Evolutionary conservation across 1,139 yeast genomes (phyloP).

Genomic region (Pichia sp.): DNA sequence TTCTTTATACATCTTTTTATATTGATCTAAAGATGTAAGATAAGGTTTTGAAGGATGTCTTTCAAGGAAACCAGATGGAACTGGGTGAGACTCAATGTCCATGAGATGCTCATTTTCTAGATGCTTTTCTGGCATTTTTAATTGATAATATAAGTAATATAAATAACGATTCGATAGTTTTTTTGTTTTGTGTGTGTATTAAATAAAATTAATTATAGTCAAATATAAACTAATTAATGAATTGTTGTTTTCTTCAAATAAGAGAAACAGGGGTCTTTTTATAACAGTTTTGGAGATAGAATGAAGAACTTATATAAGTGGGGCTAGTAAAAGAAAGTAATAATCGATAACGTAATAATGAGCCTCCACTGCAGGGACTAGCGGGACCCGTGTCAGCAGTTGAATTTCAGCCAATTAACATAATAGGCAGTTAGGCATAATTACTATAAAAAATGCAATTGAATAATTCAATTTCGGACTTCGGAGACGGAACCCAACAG

Average conservation of each 20-base stretch:
- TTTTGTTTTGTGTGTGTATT: neutral
- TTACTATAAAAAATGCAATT: too few relatives aligned
- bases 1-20: constrained; percentile 53
- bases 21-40: constrained; percentile 46
- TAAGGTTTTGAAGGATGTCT: constrained; percentile 46
- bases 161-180: neutral
- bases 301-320: too few relatives aligned
- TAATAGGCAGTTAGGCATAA: too few relatives aligned
- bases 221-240: too few relatives aligned
- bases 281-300: neutral
- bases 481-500: too few relatives aligned
- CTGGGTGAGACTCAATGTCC: constrained; percentile 33
- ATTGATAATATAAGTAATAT: neutral
- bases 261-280: neutral
- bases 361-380: too few relatives aligned
- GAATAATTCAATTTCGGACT: too few relatives aligned
- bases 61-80: constrained; percentile 54
- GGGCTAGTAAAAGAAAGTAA: too few relatives aligned
- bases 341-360: too few relatives aligned
- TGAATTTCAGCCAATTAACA: too few relatives aligned
- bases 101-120: constrained; percentile 30
- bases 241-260: neutral
- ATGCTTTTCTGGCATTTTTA: constrained; percentile 21
- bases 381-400: too few relatives aligned
- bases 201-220: neutral